Conservation (phyloP, 1,284 basidiomycete genomes). For the Ustilago hordei region DNA sequence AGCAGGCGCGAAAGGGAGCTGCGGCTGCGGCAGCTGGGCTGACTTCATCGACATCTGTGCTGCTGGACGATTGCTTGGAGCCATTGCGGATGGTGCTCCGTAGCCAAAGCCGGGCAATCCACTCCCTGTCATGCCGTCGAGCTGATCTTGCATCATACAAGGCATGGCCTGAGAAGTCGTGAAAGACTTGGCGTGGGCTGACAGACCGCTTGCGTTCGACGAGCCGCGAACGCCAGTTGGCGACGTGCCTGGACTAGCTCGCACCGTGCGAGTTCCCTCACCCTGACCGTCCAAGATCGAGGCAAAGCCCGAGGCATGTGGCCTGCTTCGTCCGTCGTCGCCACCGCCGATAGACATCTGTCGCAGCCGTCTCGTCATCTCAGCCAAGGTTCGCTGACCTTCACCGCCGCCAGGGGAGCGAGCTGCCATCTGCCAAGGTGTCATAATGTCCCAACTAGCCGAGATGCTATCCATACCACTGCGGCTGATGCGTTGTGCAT, state of each 20-base stretch:
- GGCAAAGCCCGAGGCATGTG: conserved; percentile 4
- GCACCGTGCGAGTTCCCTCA: conserved; percentile 45
- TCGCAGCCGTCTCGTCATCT: conserved; percentile 43
- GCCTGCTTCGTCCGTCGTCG: conserved; percentile 7
- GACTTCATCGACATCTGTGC: conserved; percentile 15
- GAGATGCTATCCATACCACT: conserved; percentile 43
- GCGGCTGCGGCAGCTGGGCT: conserved; percentile 15
- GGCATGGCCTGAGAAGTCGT: conserved; percentile 23
- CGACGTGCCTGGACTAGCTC: conserved; percentile 46
- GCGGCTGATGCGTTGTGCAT: conserved; percentile 12
- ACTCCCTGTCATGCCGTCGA: conserved; percentile 1
- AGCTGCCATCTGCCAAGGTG: conserved; percentile 32
- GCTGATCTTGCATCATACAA: conserved; percentile 12
- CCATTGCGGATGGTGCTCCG: not conserved
- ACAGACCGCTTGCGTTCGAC: conserved; percentile 18
- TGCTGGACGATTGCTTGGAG: conserved; percentile 10
- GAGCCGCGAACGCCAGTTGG: conserved; percentile 22
- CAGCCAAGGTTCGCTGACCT: conserved; percentile 32
- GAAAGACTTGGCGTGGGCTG: conserved; percentile 43
- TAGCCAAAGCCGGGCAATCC: conserved; percentile 15
- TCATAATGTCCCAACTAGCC: conserved; percentile 48
- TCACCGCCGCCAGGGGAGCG: conserved; percentile 23
- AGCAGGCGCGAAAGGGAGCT: conserved; percentile 9
- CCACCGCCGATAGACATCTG: conserved; percentile 44
- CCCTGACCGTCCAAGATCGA: conserved; percentile 33